Evolutionary conservation across 1,284 basidiomycete species (phyloP).

Genomic region (Kwoniella shivajii): DNA sequence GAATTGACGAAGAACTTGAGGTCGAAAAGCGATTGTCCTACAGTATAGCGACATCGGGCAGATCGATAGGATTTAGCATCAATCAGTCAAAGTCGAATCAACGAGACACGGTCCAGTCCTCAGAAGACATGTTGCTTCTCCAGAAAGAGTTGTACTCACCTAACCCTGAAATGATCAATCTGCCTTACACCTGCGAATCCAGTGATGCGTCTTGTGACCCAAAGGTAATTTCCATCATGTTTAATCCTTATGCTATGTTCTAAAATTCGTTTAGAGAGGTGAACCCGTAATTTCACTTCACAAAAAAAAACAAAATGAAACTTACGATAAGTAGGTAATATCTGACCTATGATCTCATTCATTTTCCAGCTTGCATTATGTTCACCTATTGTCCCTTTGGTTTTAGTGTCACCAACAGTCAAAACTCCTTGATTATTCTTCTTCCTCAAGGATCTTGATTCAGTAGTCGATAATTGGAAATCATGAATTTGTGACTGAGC

Average conservation of each 20-base stretch:
- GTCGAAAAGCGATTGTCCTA: constrained; percentile 25
- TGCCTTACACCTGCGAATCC: constrained; percentile 4
- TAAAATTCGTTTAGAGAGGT: background rate
- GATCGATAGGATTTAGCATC: too few relatives aligned
- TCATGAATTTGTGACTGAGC: constrained; percentile 27
- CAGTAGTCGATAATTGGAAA: constrained; percentile 27
- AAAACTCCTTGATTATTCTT: constrained; percentile 8
- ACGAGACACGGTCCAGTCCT: too few relatives aligned
- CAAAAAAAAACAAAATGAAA: background rate
- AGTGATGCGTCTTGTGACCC: constrained; percentile 15
- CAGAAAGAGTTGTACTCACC: constrained; percentile 4
- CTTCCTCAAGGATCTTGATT: constrained; percentile 11
- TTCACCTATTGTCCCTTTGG: background rate
- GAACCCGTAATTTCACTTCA: background rate
- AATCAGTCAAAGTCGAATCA: too few relatives aligned
- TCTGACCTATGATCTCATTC: constrained; percentile 27
- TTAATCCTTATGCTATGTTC: constrained; percentile 15
- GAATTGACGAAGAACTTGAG: constrained; percentile 24
- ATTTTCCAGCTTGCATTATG: constrained; percentile 23
- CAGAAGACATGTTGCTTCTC: too few relatives aligned
- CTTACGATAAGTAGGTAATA: constrained; percentile 29
- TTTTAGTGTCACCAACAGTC: background rate
- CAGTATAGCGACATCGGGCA: background rate
- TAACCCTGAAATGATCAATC: constrained; percentile 17
- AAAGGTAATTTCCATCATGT: constrained; percentile 22